phyloP scores from a whole-genome alignment of 306 rosid species.

The Gastrolobium villosum region DNA sequence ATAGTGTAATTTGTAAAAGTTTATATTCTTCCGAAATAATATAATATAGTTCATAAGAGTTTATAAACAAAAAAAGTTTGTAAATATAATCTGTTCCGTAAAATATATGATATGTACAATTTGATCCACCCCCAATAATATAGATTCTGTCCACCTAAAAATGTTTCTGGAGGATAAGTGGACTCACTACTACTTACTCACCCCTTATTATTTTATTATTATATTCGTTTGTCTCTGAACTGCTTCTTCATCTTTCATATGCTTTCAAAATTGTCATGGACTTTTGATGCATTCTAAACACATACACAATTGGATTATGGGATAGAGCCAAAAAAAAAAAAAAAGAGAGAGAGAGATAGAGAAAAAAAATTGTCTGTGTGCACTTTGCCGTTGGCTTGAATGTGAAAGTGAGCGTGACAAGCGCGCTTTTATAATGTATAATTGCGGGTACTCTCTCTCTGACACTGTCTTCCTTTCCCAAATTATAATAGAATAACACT shows the following conservation, averaged over 20 bases:
- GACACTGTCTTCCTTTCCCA: no score
- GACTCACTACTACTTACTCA: not conserved
- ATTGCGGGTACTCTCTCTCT: conserved; percentile 47
- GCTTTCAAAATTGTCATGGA: conserved; percentile 15
- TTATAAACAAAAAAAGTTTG: no score
- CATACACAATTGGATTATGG: not conserved
- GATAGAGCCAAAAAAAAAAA: not conserved
- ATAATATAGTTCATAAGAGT: no score
- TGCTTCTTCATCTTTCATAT: conserved; percentile 40
- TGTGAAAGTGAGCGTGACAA: conserved; percentile 39
- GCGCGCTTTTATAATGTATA: conserved; percentile 50
- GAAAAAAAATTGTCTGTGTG: not conserved
- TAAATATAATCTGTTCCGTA: no score
- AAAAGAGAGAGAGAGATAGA: not conserved
- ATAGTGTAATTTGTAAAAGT: no score
- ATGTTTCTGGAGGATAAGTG: conserved; percentile 9
- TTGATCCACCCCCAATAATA: not conserved
- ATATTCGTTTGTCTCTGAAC: not conserved
- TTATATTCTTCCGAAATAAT: no score
- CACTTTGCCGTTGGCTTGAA: conserved; percentile 33
- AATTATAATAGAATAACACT: no score
- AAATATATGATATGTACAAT: no score
- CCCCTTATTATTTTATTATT: not conserved
- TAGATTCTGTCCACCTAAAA: conserved; percentile 31
- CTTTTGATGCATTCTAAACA: not conserved